Conservation (phyloP, 2,329 filamentous ascomycete species). For the Aspergillus calidoustus region DNA sequence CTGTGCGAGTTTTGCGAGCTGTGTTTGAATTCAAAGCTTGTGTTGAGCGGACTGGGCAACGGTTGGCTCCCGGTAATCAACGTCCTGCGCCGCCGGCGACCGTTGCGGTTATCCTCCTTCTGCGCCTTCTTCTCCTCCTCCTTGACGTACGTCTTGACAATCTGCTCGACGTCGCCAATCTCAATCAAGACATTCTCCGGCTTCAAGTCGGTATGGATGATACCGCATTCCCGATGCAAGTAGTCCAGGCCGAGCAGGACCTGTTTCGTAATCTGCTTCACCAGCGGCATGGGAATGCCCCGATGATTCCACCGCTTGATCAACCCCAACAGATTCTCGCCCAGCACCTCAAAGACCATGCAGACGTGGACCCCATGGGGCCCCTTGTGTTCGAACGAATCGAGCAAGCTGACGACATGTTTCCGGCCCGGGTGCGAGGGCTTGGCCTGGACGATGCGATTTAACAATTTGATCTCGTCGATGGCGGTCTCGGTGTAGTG, state of each 20-base stretch:
- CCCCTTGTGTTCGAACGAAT: constrained; percentile 97
- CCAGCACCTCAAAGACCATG: constrained; percentile 98
- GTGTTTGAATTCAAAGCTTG: constrained; percentile 75
- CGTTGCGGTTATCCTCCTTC: constrained; percentile 91
- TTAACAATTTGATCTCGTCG: constrained; percentile 98
- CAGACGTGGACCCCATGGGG: constrained; percentile 96
- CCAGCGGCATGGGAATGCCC: constrained; percentile 92
- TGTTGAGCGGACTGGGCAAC: constrained; percentile 90
- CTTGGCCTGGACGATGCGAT: constrained; percentile 94
- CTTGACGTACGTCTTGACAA: constrained; percentile 94
- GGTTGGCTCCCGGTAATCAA: constrained; percentile 97
- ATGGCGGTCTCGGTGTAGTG: constrained; percentile 99
- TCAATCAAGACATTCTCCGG: constrained; percentile 98
- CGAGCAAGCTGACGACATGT: constrained; percentile 93
- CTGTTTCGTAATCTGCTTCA: constrained; percentile 99
- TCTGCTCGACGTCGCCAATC: constrained; percentile 98
- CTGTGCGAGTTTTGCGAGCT: constrained; percentile 67
- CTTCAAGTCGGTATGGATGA: constrained; percentile 97
- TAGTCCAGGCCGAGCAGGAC: constrained; percentile 95
- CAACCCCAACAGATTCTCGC: constrained; percentile 89
- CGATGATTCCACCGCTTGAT: constrained; percentile 99
- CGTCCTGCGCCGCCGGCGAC: constrained; percentile 83
- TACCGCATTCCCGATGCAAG: constrained; percentile 95
- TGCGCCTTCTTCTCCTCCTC: constrained; percentile 66
- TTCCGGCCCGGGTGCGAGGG: constrained; percentile 91